Percentiles rank a stretch among this genome's conserved stretches.
Evolutionary conservation across 2,329 filamentous ascomycete genomes (phyloP).

Genomic region (Emergomyces orientalis): DNA sequence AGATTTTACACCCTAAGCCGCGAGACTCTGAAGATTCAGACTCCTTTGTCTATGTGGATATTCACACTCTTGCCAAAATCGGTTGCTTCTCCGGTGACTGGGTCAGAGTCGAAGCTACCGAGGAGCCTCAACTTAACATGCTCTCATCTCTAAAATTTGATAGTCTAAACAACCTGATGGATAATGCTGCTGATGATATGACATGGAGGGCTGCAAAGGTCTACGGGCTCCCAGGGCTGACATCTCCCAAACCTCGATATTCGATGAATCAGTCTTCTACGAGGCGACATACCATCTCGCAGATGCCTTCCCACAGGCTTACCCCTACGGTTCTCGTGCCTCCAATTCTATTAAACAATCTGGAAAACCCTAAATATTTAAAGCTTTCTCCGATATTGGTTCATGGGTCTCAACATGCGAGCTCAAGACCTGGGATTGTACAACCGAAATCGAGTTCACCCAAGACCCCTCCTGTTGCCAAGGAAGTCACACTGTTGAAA

Average conservation of each 20-base stretch:
- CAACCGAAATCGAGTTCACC: constrained; percentile 37
- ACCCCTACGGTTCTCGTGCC: constrained; percentile 67
- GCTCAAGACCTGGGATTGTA: constrained; percentile 51
- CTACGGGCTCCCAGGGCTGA: constrained; percentile 68
- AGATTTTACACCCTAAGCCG: constrained; percentile 77
- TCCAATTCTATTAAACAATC: constrained; percentile 76
- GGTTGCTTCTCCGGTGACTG: constrained; percentile 97
- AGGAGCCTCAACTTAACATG: constrained; percentile 55
- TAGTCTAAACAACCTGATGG: constrained; percentile 25
- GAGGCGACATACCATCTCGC: constrained; percentile 47
- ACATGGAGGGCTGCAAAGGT: constrained; percentile 82
- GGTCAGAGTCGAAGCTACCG: constrained; percentile 72
- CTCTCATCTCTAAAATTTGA: constrained; percentile 56
- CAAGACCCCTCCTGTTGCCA: constrained; percentile 51
- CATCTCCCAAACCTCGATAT: constrained; percentile 47
- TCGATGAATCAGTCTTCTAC: constrained; percentile 43
- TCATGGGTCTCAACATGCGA: constrained; percentile 31
- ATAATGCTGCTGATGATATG: constrained; percentile 47
- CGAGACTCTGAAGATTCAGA: constrained; percentile 75
- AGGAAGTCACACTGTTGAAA: constrained; percentile 79
- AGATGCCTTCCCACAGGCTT: constrained; percentile 35
- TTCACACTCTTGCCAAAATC: constrained; percentile 73
- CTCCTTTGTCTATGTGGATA: constrained; percentile 81
- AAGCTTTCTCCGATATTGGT: constrained; percentile 56
- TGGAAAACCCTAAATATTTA: constrained; percentile 68